Evolutionary conservation across 1,284 basidiomycete species (phyloP), one percentile per base, ranked within the genome.

Genomic region (Ceraceosorus guamensis): DNA sequence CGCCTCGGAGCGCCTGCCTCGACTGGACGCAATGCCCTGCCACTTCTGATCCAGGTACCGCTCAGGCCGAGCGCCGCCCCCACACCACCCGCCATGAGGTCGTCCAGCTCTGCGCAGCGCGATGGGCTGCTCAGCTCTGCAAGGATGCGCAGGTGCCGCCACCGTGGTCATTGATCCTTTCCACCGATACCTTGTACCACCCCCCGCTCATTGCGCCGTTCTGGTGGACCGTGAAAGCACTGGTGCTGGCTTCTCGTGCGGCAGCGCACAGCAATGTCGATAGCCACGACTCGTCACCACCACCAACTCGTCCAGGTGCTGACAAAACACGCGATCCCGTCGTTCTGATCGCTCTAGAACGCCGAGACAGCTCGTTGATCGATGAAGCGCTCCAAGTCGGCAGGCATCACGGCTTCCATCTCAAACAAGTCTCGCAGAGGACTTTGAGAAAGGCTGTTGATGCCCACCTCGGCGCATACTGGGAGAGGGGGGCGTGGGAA

Each of bases 181-280:
- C 49, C 11, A 35, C 49, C 7, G 49, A 50, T 31, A 50, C 49
- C 34, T 10, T 50, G 32, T 50, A 50, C 39, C 31, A 16, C 13
- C 49, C 49, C 16, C 10, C 10, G 39, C 14, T 50, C 11, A 11
- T 50, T 11, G 6, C n/a, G n/a, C 18, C 44, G 44, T 24, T 46
- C 44, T 41, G 37, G 8, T n/a, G 37, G 8, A 41, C 37, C 8
- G 8, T 41, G 37, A 8, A n/a, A 8, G 37, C 37, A 8, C 8
- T n/a, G 8, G 37, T 41, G 37, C 37, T 41, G 8, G 37, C 37
- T 24, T 46, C 44, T 14, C 44, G 7, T n/a, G 39, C n/a, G 10
- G 10, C 39, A 16, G 10, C 39, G 10, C 10, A 16, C 39, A 10
- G 10, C 10, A 43, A 43, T 16, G 39, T 43, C 39, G 39, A 10